Conservation (phyloP, 2,329 filamentous ascomycete genomes). For the Xylaria sp. region DNA sequence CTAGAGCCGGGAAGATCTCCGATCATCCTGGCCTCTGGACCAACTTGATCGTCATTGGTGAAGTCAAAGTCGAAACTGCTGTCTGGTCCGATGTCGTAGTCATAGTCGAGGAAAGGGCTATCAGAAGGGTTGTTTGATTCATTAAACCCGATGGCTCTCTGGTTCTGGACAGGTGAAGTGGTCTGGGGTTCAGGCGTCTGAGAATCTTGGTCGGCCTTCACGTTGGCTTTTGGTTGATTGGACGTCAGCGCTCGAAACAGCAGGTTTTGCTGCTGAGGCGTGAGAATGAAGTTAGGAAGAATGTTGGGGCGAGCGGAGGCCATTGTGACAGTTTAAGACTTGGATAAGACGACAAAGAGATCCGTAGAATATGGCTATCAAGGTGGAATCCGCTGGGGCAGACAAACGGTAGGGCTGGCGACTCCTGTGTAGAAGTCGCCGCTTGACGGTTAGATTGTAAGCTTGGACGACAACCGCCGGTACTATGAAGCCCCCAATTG, state of each 20-base stretch:
- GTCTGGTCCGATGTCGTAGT: constrained; percentile 79
- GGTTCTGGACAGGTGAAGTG: constrained; percentile 58
- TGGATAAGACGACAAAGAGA: constrained; percentile 17
- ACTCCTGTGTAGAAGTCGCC: constrained; percentile 40
- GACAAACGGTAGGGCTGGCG: constrained; percentile 21
- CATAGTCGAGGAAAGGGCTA: constrained; percentile 85
- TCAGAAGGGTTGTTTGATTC: constrained; percentile 69
- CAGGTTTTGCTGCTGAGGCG: constrained; percentile 79
- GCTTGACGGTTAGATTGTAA: constrained; percentile 27
- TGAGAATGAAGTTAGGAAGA: constrained; percentile 72
- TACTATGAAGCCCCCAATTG: constrained; percentile 13
- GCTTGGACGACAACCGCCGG: constrained; percentile 28
- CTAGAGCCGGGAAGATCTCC: constrained; percentile 73
- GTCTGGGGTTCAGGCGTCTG: constrained; percentile 62
- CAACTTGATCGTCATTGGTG: constrained; percentile 62
- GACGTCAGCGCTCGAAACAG: constrained; percentile 81
- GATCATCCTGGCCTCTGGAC: constrained; percentile 67
- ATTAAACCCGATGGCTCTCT: constrained; percentile 55
- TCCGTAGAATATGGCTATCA: constrained; percentile 8
- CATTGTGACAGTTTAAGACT: constrained; percentile 53
- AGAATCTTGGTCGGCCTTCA: constrained; percentile 52
- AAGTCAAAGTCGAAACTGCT: constrained; percentile 80
- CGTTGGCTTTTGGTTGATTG: constrained; percentile 61
- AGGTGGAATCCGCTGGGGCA: not conserved
- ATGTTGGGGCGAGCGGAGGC: constrained; percentile 59